Percentiles rank a stretch among this genome's conserved stretches.
phyloP scores from a whole-genome alignment of 129 eudicot species.

The Artemisia argyi region DNA sequence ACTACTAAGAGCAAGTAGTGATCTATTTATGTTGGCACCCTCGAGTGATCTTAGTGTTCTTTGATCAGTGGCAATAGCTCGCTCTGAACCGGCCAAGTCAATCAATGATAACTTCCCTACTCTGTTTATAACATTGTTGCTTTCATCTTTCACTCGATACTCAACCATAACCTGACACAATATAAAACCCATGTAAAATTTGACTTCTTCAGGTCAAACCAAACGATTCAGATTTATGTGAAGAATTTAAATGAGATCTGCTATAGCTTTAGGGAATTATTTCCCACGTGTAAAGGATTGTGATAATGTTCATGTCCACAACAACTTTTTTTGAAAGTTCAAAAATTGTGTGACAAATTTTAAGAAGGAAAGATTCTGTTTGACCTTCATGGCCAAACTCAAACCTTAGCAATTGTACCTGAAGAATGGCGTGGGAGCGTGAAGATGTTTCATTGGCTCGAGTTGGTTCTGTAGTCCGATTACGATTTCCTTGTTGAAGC shows the following conservation, averaged over 20 bases:
- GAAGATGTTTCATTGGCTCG: constrained; percentile 89
- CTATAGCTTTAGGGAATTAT: background rate
- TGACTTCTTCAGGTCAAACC: background rate
- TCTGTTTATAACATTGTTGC: constrained; percentile 44
- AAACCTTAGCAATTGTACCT: constrained; percentile 42
- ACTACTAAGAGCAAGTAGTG: constrained; percentile 85
- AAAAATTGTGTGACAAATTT: background rate
- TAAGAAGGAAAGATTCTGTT: background rate
- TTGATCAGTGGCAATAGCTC: constrained; percentile 89
- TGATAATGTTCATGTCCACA: background rate
- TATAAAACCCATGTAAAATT: background rate
- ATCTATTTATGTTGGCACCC: constrained; percentile 82
- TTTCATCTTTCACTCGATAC: constrained; percentile 56
- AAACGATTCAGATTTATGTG: background rate
- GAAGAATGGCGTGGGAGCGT: constrained; percentile 88
- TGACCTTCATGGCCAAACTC: constrained; percentile 17
- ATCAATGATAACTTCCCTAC: constrained; percentile 81
- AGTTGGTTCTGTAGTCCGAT: constrained; percentile 89
- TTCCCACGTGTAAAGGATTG: background rate
- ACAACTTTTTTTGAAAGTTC: background rate
- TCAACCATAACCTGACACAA: constrained; percentile 73
- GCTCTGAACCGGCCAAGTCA: constrained; percentile 88
- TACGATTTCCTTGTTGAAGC: constrained; percentile 83
- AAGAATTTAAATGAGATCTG: background rate
- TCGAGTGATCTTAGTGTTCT: constrained; percentile 82